Evolutionary conservation across 441 rosid species (phyloP).

Genomic region (Omphalea diandra): DNA sequence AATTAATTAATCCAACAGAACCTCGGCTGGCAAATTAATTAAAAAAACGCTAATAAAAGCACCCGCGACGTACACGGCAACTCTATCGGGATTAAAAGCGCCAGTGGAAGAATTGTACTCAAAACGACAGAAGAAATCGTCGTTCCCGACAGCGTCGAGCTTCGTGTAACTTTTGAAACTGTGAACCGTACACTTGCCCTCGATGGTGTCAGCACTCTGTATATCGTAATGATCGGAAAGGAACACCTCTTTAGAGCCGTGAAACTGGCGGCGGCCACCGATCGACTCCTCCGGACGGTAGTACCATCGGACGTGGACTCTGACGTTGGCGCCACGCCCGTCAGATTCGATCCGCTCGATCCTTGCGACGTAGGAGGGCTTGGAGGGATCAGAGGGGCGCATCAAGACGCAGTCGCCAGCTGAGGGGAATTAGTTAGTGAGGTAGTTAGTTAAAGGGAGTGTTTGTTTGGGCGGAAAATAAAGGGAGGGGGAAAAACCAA

Average conservation of each 20-base stretch:
- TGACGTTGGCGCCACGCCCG: constrained; percentile 71
- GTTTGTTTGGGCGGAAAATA: constrained; percentile 13
- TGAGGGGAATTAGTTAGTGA: constrained; percentile 12
- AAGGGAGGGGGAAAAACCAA: neutral
- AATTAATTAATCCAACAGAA: neutral
- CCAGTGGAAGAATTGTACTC: constrained; percentile 90
- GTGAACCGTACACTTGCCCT: constrained; percentile 92
- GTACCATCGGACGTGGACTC: constrained; percentile 84
- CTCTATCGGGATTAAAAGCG: constrained; percentile 87
- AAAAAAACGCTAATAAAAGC: neutral
- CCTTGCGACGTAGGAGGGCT: constrained; percentile 87
- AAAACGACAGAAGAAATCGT: constrained; percentile 95
- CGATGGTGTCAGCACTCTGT: constrained; percentile 91
- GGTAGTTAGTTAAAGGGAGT: neutral
- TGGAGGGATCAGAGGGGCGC: constrained; percentile 83
- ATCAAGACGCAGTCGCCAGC: constrained; percentile 91
- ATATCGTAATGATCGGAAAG: constrained; percentile 84
- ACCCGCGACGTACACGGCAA: constrained; percentile 71
- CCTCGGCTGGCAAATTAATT: neutral
- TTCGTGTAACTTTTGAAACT: constrained; percentile 78
- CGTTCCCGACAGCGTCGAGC: constrained; percentile 86
- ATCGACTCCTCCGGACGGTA: constrained; percentile 98
- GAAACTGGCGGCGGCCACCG: constrained; percentile 91
- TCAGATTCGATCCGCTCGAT: constrained; percentile 88
- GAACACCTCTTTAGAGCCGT: constrained; percentile 92